phyloP scores from a whole-genome alignment of 805 yeast genomes.

The Hanseniaspora jakobsenii region DNA sequence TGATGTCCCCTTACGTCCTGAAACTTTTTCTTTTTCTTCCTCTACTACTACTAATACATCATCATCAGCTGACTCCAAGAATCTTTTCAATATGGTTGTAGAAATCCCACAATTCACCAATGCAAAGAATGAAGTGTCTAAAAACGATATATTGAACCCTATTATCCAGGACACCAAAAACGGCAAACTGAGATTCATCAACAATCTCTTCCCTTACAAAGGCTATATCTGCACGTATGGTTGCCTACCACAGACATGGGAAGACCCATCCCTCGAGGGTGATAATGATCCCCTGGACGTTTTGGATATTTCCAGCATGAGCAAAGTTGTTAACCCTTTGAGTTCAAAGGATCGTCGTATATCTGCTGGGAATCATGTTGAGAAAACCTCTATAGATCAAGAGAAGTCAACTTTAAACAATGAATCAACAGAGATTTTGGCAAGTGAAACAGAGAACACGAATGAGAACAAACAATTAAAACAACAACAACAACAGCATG shows the following conservation, averaged over 20 bases:
- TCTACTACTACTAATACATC: too few species aligned
- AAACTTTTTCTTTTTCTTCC: too few species aligned
- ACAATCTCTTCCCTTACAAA: conserved; percentile 97
- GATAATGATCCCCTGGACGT: conserved; percentile 95
- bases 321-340: too few species aligned
- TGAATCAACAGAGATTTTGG: too few species aligned
- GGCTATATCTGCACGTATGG: conserved; percentile 98
- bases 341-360: too few species aligned
- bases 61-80: conserved; percentile 21
- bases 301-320: conserved; percentile 83
- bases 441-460: too few species aligned
- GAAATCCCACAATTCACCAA: conserved; percentile 99
- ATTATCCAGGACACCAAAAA: conserved; percentile 94
- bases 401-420: too few species aligned
- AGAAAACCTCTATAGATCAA: too few species aligned
- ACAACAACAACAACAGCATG: too few species aligned
- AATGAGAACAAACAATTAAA: too few species aligned
- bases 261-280: conserved; percentile 50
- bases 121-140: conserved; percentile 90
- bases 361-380: too few species aligned
- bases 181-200: conserved; percentile 88
- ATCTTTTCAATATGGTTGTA: conserved; percentile 49
- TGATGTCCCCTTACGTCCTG: too few species aligned
- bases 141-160: conserved; percentile 77
- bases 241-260: conserved; percentile 94